These are phyloP conservation scores for Russula brevipes DNA, from an alignment of 768 basidiomycete genomes.

Conservation along the genomic window DNA sequence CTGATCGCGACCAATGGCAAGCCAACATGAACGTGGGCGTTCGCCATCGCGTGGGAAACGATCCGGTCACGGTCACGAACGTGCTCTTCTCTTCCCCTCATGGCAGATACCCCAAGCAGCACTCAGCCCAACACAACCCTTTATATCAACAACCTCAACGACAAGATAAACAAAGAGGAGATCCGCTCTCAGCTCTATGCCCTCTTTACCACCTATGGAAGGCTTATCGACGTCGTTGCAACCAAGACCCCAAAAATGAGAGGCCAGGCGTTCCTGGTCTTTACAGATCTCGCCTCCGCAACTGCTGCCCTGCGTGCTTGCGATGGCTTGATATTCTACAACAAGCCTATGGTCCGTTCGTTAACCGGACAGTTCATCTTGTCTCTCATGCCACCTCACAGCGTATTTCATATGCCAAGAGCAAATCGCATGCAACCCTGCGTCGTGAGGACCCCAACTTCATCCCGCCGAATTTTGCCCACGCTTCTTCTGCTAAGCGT, in stretches of 20 bases:
- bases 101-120: conserved; percentile 36
- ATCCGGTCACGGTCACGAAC: conserved; percentile 7
- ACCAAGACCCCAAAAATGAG: conserved; percentile 80
- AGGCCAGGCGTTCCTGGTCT: conserved; percentile 95
- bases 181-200: conserved; percentile 75
- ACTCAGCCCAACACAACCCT: conserved; percentile 80
- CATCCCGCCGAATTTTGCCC: conserved; percentile 62
- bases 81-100: conserved; percentile 24
- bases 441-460: conserved; percentile 76
- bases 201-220: conserved; percentile 91
- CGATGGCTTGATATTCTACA: conserved; percentile 90
- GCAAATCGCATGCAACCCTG: conserved; percentile 81
- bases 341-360: conserved; percentile 79
- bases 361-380: conserved; percentile 14
- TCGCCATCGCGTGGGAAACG: neutral
- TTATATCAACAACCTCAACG: conserved; percentile 90
- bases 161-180: conserved; percentile 90
- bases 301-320: conserved; percentile 91
- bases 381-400: conserved; percentile 32
- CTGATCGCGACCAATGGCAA: neutral
- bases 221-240: conserved; percentile 88
- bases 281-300: conserved; percentile 83
- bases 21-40: no score
- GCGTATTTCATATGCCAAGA: conserved; percentile 89
- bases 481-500: conserved; percentile 56